Base-by-base conservation (phyloP, 2,329 filamentous ascomycete species). In the Stagonosporopsis chrysanthemi region DNA sequence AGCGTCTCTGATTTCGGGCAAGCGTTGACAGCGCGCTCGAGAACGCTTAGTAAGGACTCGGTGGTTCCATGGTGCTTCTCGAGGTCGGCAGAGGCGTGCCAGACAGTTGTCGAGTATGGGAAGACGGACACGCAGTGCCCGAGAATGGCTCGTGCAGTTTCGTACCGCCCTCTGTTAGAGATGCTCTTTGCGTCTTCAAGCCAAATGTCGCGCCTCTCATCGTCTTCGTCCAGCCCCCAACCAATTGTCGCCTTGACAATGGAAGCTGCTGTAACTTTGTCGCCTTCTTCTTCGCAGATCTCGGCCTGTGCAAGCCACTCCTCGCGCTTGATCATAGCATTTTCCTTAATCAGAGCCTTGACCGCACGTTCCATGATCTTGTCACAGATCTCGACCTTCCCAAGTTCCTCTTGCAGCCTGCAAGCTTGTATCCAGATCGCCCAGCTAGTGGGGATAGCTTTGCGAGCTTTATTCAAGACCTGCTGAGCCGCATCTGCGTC, bases 371-470 rank as follows among this genome's bases (percentile, higher is more conserved):
- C 94, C 91, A 99, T 97, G 55, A 98, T 91, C 68, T 92, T 96
- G 69, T 76, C 71, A 9, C 93, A 86, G 78, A 90, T 92, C 51
- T 85, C 83, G 19, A 87, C 88, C 62, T 90, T 90, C 23, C 92
- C 93, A 76, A 96, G 92, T 76, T 98, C 92, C 74, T 90, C 88
- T 76, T 97, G 92, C 43, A 99, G 80, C 52, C 94, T 86, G 35
- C 92, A 92, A 29, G 94, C 95, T 8, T 95, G 94, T 71, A 99
- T 92, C 95, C 95, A 99, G 62, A 99, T 92, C 72, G 97, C 93
- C 78, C 95, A 86, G 26, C 92, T 97, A 1, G 92, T 95, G 1
- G 95, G 95, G 5, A 96, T 87, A 2, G 94, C 92, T 79, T 96
- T 96, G 63, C 95, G 90, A 29, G 96, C 96, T 77, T 89, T 93